Percentiles rank a stretch among this genome's conserved stretches.
These are phyloP conservation scores for Microdochium trichocladiopsis DNA, from an alignment of 2,329 filamentous ascomycete genomes.

Conservation along the genomic window DNA sequence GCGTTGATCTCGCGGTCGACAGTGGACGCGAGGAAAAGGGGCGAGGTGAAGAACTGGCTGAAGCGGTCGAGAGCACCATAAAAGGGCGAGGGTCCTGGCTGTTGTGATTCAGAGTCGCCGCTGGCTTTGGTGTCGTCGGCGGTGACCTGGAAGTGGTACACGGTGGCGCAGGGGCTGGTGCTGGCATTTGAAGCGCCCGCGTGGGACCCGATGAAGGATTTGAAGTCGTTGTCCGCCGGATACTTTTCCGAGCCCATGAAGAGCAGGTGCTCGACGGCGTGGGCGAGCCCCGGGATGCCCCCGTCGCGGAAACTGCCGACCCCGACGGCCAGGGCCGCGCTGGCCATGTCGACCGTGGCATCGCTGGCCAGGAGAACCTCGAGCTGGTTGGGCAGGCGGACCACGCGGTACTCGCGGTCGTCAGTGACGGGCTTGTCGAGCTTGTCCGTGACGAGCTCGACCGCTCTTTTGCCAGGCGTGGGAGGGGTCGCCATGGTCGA, in stretches of 20 bases:
- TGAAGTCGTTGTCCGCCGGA: slow-evolving; percentile 91
- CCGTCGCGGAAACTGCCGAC: slow-evolving; percentile 94
- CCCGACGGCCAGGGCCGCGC: slow-evolving; percentile 89
- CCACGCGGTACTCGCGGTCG: slow-evolving; percentile 80
- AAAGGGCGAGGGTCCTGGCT: slow-evolving; percentile 51
- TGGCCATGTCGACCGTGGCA: slow-evolving; percentile 91
- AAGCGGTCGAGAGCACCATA: slow-evolving; percentile 85
- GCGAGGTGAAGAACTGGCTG: slow-evolving; percentile 87
- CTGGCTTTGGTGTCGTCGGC: slow-evolving; percentile 52
- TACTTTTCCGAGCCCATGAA: slow-evolving; percentile 99
- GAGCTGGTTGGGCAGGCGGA: slow-evolving; percentile 76
- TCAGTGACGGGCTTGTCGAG: slow-evolving; percentile 82
- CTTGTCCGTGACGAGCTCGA: slow-evolving; percentile 53
- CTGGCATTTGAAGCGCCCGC: slow-evolving; percentile 94
- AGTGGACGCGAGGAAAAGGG: slow-evolving; percentile 77
- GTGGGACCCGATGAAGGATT: slow-evolving; percentile 82
- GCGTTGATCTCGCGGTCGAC: slow-evolving; percentile 81
- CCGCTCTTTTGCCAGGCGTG: neutral
- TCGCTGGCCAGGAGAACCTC: slow-evolving; percentile 93
- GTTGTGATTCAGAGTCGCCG: slow-evolving; percentile 48
- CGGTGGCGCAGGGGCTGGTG: slow-evolving; percentile 87
- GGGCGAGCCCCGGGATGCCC: slow-evolving; percentile 90
- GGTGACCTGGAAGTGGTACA: slow-evolving; percentile 95
- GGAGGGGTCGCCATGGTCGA: too few relatives aligned
- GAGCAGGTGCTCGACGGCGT: slow-evolving; percentile 90